Evolutionary conservation across 1,139 yeast species (phyloP).

Genomic region (Petasospora fabianii): DNA sequence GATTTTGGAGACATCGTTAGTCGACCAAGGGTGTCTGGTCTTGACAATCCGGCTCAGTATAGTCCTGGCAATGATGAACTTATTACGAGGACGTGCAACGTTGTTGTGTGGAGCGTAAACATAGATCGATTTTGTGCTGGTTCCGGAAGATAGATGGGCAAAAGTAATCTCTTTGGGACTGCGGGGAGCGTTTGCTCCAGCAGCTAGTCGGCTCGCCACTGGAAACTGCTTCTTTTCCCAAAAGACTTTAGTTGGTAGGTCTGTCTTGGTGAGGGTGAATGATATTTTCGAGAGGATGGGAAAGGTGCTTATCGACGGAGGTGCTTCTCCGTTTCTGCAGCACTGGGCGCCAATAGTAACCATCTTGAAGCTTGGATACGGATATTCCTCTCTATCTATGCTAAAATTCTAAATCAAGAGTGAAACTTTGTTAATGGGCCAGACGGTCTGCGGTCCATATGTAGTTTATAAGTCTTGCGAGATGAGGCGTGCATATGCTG

Average conservation of each 20-base stretch:
- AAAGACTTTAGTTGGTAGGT: neutral
- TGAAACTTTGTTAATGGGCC: neutral
- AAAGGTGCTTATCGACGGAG: neutral
- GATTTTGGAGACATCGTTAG: conserved; percentile 15
- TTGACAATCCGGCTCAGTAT: conserved; percentile 14
- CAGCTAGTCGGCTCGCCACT: conserved; percentile 5
- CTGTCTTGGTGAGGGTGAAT: neutral
- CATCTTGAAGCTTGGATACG: neutral
- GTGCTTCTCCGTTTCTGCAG: neutral
- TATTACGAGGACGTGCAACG: conserved; percentile 18
- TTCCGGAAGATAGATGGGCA: neutral
- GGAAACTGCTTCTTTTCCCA: conserved; percentile 5
- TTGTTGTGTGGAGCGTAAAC: conserved; percentile 4
- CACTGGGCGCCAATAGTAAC: neutral
- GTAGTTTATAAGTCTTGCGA: neutral
- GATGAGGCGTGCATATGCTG: neutral
- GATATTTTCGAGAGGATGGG: neutral
- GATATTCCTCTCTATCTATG: neutral
- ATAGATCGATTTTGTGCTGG: neutral
- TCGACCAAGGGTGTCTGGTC: neutral
- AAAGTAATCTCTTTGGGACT: neutral
- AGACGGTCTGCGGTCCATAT: neutral
- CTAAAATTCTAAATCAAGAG: neutral
- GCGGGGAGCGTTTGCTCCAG: neutral
- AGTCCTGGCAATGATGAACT: conserved; percentile 19